Base-by-base conservation (phyloP, 1,139 yeast genomes). In the Suhomyces choctaworum region DNA sequence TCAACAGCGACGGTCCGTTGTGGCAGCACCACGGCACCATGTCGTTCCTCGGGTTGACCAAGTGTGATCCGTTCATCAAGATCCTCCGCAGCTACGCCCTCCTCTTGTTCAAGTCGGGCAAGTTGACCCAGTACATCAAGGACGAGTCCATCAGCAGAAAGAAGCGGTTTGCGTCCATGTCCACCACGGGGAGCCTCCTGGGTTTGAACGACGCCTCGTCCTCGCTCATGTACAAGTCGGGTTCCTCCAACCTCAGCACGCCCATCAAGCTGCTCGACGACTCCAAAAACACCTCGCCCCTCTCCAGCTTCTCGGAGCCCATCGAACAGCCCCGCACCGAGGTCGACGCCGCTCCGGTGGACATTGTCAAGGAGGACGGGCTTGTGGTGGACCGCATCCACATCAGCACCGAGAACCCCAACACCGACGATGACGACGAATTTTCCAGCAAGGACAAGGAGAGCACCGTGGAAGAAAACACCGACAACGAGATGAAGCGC, bases 21-120 rank as follows among this genome's bases (percentile, higher is more conserved):
- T 60, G 72, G 62, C 73, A 68, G 40, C 63, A 59, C 28, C 73
- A 68, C 36, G 76, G 76, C 2, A 54, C 60, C n/a, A 44, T 70
- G 17, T 64, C 73, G 2, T 70, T 66, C 38, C 58, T 68, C 28
- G 76, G 75, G 1, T 49, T 70, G 27, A 63, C 71, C 4, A 70
- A 70, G 40, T 56, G 66, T 39, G 76, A 70, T 42, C 65, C 70
- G 5, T 70, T 64, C 42, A 59, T 67, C 23, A 63, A 64, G 34
- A 56, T 68, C 27, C 52, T 70, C 27, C 53, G 76, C 24, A 59
- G 61, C 30, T 70, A 60, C 47, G 64, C 68, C 3, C 52, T 66
- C 5, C 51, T 58, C 16, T 49, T 70, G 8, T 58, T 69, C 37
- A 52, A 55, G 35, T 51, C 63, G 5, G 76, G 73, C 7, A 67